phyloP scores from a whole-genome alignment of 768 basidiomycete genomes.

The Coprinopsis sp. region DNA sequence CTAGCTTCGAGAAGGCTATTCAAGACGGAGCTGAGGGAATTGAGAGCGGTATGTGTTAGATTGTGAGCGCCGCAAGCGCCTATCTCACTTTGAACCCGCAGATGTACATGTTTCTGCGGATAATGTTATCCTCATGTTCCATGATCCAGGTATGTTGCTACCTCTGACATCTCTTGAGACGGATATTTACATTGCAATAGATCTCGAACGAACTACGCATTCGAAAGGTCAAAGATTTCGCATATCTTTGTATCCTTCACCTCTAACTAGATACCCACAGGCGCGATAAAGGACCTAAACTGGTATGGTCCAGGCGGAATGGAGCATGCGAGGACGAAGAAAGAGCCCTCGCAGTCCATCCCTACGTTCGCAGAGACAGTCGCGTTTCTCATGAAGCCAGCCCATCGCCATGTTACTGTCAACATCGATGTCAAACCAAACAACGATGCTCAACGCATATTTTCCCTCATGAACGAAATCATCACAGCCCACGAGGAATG shows the following conservation, averaged over 20 bases:
- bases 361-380: slow-evolving; percentile 89
- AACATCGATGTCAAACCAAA: slow-evolving; percentile 91
- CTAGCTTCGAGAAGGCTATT: slow-evolving; percentile 90
- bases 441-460: slow-evolving; percentile 83
- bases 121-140: slow-evolving; percentile 87
- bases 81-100: slow-evolving; percentile 54
- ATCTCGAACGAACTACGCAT: slow-evolving; percentile 76
- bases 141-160: slow-evolving; percentile 65
- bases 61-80: slow-evolving; percentile 36
- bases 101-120: slow-evolving; percentile 93
- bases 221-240: slow-evolving; percentile 43
- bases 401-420: slow-evolving; percentile 68
- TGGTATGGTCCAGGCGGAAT: slow-evolving; percentile 69
- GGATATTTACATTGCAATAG: slow-evolving; percentile 27
- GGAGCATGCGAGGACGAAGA: slow-evolving; percentile 71
- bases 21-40: slow-evolving; percentile 92
- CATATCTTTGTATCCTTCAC: neutral
- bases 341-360: slow-evolving; percentile 77
- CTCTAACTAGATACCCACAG: slow-evolving; percentile 29
- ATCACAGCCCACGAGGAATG: slow-evolving; percentile 62
- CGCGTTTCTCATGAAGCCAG: slow-evolving; percentile 70
- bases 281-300: slow-evolving; percentile 58
- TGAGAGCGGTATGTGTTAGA: slow-evolving; percentile 82
- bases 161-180: slow-evolving; percentile 1
- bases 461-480: slow-evolving; percentile 65